Percentiles rank a stretch among this genome's conserved stretches.
Evolutionary conservation across 257 asterid species (phyloP).

Genomic region (Solanum piurae): DNA sequence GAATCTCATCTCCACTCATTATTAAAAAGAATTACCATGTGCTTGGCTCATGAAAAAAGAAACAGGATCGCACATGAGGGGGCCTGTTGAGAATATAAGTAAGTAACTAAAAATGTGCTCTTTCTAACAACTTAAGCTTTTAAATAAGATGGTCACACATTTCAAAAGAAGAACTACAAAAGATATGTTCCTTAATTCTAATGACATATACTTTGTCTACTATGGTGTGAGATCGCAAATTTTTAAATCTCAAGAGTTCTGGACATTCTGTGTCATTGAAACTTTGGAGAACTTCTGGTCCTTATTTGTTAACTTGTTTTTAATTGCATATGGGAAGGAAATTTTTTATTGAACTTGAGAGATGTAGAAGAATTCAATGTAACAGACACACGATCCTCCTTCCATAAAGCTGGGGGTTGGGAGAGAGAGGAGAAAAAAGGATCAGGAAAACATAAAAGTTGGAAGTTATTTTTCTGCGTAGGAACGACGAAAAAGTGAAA

Average conservation of each 20-base stretch:
- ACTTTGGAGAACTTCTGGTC: background rate
- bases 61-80: background rate
- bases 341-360: background rate
- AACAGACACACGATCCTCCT: background rate
- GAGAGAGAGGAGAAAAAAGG: too few species aligned
- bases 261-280: background rate
- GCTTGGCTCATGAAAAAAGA: background rate
- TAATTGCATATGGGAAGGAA: background rate
- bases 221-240: background rate
- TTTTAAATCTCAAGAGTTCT: background rate
- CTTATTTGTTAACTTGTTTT: background rate
- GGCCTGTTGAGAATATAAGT: background rate
- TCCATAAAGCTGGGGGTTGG: background rate
- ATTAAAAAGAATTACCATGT: background rate
- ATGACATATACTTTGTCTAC: background rate
- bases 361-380: background rate
- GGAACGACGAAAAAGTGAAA: background rate
- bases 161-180: background rate
- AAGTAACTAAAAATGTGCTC: background rate
- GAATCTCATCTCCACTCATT: background rate
- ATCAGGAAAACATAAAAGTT: background rate
- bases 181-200: background rate
- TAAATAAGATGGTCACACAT: background rate
- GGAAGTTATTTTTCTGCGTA: background rate
- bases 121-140: background rate